Conservation (phyloP, 176 grass and related monocot species). For the Alopecurus myosuroides region DNA sequence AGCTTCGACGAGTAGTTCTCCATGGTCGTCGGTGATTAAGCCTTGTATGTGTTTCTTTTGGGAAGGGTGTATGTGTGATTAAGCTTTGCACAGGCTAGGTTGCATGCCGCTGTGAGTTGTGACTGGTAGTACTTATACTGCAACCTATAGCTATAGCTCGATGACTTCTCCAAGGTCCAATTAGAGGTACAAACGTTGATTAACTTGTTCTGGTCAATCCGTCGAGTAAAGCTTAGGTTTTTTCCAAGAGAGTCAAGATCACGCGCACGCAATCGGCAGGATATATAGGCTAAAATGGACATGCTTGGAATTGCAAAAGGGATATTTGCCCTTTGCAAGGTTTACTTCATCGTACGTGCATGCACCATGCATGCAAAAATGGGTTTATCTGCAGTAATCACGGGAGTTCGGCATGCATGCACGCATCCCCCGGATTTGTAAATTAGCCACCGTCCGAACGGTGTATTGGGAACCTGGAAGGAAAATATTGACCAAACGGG, state of each 20-base stretch:
- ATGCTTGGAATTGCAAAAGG: neutral
- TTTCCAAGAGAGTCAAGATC: neutral
- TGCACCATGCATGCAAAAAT: neutral
- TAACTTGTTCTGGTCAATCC: neutral
- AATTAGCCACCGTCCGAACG: too few species aligned
- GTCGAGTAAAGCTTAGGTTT: neutral
- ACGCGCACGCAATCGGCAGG: neutral
- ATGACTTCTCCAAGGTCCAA: neutral
- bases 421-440: neutral
- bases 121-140: slow-evolving; percentile 9
- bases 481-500: too few species aligned
- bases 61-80: neutral
- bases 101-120: neutral
- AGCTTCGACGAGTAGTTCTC: neutral
- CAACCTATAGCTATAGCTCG: neutral
- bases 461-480: too few species aligned
- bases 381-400: neutral
- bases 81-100: too few species aligned
- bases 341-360: neutral
- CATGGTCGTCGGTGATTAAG: neutral
- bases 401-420: neutral
- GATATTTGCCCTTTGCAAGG: neutral
- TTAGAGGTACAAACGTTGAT: too few species aligned
- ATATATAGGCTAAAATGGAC: neutral
- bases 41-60: neutral